Conservation (phyloP, 2,329 filamentous ascomycete genomes). For the Scleromitrula shiraiana region DNA sequence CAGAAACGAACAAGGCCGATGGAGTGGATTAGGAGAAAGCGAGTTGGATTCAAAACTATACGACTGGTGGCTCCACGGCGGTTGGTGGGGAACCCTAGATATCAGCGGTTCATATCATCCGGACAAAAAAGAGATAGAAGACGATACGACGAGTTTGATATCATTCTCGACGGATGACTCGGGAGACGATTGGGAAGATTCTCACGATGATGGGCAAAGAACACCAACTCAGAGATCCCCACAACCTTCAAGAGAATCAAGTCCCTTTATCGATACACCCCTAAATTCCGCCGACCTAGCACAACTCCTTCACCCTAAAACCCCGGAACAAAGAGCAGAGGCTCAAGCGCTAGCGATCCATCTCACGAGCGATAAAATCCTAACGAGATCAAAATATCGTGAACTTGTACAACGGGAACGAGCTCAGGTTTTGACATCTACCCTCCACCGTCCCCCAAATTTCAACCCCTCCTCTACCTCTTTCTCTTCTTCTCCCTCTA, state of each 20-base stretch:
- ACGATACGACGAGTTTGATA: constrained; percentile 75
- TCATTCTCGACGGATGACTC: constrained; percentile 44
- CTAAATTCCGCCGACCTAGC: constrained; percentile 65
- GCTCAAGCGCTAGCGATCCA: constrained; percentile 76
- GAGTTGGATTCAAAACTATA: constrained; percentile 70
- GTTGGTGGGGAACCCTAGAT: constrained; percentile 79
- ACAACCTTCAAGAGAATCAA: constrained; percentile 43
- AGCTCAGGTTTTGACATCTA: constrained; percentile 55
- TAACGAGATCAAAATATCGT: constrained; percentile 75
- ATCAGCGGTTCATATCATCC: constrained; percentile 70
- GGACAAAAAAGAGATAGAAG: constrained; percentile 44
- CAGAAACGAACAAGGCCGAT: constrained; percentile 33
- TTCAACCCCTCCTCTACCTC: constrained; percentile 23
- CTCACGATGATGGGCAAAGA: constrained; percentile 41
- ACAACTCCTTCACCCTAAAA: constrained; percentile 72
- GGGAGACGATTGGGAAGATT: constrained; percentile 36
- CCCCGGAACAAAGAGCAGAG: constrained; percentile 69
- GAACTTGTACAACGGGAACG: constrained; percentile 61
- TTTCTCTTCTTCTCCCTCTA: too few species aligned
- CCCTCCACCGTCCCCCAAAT: constrained; percentile 31
- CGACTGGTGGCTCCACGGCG: constrained; percentile 73
- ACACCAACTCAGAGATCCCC: constrained; percentile 68
- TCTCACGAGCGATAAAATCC: constrained; percentile 58
- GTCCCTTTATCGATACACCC: constrained; percentile 52
- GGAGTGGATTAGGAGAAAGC: constrained; percentile 47